These are phyloP conservation scores for Forsythia viridissima DNA, from an alignment of 257 asterid species.

Conservation along the genomic window DNA sequence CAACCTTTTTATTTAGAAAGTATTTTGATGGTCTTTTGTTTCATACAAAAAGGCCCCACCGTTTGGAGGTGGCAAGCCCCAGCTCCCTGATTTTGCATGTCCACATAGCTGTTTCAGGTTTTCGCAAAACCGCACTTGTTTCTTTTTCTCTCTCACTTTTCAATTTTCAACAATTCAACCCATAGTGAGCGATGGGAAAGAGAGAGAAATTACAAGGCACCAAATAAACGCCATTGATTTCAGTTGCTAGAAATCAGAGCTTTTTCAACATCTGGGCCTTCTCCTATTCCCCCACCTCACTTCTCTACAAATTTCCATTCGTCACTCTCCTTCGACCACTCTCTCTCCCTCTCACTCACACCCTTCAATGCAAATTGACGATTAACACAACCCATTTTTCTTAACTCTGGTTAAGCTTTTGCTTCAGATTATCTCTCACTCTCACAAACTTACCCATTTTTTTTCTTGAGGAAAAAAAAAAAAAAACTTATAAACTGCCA, in stretches of 20 bases:
- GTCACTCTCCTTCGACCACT: slow-evolving; percentile 20
- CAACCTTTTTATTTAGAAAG: no score
- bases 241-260: slow-evolving; percentile 42
- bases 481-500: neutral
- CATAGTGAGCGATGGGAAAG: neutral
- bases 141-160: neutral
- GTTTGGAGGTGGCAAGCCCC: slow-evolving; percentile 32
- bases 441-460: slow-evolving; percentile 9
- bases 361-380: neutral
- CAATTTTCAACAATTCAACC: neutral
- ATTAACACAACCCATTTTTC: neutral
- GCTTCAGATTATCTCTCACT: slow-evolving; percentile 8
- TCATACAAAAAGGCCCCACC: neutral
- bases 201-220: neutral
- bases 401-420: slow-evolving; percentile 14
- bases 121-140: neutral
- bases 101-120: slow-evolving; percentile 26
- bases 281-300: slow-evolving; percentile 35
- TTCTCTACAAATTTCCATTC: slow-evolving; percentile 32
- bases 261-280: slow-evolving; percentile 63
- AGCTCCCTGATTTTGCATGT: slow-evolving; percentile 41
- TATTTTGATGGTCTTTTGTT: no score
- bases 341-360: slow-evolving; percentile 15
- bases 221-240: slow-evolving; percentile 43
- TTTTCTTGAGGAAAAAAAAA: neutral